phyloP scores from a whole-genome alignment of 495 filamentous ascomycete species.

The Thermothielavioides terrestris region DNA sequence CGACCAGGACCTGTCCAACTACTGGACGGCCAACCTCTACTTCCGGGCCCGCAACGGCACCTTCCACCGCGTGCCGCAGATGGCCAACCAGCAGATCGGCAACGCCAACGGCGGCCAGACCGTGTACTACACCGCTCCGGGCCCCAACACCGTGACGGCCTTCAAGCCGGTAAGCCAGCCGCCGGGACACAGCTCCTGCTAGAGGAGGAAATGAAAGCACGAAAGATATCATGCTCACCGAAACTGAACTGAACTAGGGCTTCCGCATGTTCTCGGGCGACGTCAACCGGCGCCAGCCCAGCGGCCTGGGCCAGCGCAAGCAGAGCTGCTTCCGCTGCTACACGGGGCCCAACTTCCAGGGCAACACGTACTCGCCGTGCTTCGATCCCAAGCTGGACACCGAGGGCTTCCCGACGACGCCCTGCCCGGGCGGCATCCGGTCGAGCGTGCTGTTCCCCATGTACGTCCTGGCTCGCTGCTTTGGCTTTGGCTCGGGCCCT shows the following conservation, averaged over 20 bases:
- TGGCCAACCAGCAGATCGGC: slow-evolving; percentile 18
- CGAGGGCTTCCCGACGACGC: slow-evolving; percentile 29
- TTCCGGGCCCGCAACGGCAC: slow-evolving; percentile 44
- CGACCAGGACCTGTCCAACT: slow-evolving; percentile 40
- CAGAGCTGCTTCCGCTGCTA: slow-evolving; percentile 42
- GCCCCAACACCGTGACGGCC: slow-evolving; percentile 37
- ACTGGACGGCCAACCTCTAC: slow-evolving; percentile 48
- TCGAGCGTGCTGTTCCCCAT: slow-evolving; percentile 45
- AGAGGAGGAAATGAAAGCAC: no score
- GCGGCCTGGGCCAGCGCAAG: slow-evolving; percentile 24
- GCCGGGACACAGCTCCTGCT: neutral
- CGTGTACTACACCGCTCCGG: slow-evolving; percentile 23
- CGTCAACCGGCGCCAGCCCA: slow-evolving; percentile 24
- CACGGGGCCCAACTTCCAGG: slow-evolving; percentile 39
- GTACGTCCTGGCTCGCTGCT: no score
- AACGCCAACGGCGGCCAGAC: slow-evolving; percentile 22
- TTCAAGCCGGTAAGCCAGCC: slow-evolving; percentile 38
- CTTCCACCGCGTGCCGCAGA: slow-evolving; percentile 39
- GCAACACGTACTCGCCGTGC: slow-evolving; percentile 34
- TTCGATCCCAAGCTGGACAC: slow-evolving; percentile 31
- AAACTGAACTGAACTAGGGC: slow-evolving; percentile 27
- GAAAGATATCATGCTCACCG: neutral
- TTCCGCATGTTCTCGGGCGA: slow-evolving; percentile 47
- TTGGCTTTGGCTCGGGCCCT: no score
- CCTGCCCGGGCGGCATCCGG: slow-evolving; percentile 39